Percentiles rank a stretch among this genome's conserved stretches.
phyloP scores from a whole-genome alignment of 2,329 filamentous ascomycete species.

The Immersiporthe knoxdaviesiana region DNA sequence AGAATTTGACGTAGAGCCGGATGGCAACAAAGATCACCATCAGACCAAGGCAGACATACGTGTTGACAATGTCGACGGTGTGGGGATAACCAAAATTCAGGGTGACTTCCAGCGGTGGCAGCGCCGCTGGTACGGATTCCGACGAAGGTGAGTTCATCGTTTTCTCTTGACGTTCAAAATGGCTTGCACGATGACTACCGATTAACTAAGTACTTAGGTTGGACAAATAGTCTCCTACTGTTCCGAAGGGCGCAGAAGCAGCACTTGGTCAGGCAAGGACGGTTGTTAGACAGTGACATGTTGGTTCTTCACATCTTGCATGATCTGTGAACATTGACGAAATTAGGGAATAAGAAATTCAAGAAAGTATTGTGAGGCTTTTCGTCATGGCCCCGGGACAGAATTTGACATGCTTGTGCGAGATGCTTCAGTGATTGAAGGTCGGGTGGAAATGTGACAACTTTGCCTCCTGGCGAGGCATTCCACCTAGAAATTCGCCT shows the following conservation, averaged over 20 bases:
- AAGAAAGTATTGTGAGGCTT: not conserved
- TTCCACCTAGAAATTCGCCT: not conserved
- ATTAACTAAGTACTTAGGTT: too few species aligned
- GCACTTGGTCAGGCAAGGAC: constrained; percentile 1
- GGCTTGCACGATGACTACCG: not conserved
- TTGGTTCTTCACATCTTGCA: not conserved
- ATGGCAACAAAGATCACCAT: constrained; percentile 1
- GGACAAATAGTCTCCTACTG: not conserved
- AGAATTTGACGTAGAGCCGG: constrained; percentile 1
- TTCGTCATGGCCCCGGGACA: not conserved
- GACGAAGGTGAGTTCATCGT: not conserved
- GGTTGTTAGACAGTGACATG: not conserved
- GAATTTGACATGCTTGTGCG: not conserved
- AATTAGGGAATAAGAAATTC: not conserved
- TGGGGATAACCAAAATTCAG: not conserved
- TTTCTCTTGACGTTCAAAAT: not conserved
- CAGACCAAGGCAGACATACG: constrained; percentile 3
- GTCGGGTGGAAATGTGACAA: not conserved
- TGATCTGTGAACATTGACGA: too few species aligned
- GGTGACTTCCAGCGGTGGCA: not conserved
- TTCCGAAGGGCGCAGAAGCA: not conserved
- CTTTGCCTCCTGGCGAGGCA: not conserved
- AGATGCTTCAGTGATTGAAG: not conserved
- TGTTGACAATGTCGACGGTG: not conserved
- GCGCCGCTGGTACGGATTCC: constrained; percentile 6